Conservation (phyloP, 2,329 filamentous ascomycete genomes). For the Stagonosporopsis vannaccii region DNA sequence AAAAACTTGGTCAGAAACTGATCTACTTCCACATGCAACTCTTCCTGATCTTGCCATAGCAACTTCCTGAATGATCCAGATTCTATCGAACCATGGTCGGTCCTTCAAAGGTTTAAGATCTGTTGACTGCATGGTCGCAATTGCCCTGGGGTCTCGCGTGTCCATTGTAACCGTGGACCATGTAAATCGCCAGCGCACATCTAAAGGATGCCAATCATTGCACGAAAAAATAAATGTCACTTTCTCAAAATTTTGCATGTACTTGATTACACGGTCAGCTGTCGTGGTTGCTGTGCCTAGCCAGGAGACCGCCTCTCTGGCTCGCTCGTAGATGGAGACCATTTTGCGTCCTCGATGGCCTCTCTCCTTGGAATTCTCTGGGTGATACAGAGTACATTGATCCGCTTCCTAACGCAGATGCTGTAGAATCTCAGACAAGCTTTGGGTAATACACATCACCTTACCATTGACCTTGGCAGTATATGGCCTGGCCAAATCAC, state of each 20-base stretch:
- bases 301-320: constrained; percentile 37
- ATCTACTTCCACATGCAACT: constrained; percentile 19
- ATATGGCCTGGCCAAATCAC: not conserved
- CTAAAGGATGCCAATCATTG: constrained; percentile 13
- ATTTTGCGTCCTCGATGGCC: constrained; percentile 39
- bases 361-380: constrained; percentile 29
- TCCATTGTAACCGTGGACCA: not conserved
- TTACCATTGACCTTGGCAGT: constrained; percentile 16
- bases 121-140: not conserved
- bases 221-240: constrained; percentile 4
- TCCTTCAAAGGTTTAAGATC: constrained; percentile 2
- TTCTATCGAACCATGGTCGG: constrained; percentile 27
- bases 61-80: constrained; percentile 35
- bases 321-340: constrained; percentile 31
- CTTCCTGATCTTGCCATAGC: constrained; percentile 27
- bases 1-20: constrained; percentile 22
- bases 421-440: constrained; percentile 21
- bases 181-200: constrained; percentile 15
- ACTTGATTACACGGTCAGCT: constrained; percentile 14
- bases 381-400: constrained; percentile 42
- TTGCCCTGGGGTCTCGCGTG: no score
- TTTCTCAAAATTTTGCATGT: constrained; percentile 11
- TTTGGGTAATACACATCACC: constrained; percentile 12
- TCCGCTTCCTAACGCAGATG: constrained; percentile 28
- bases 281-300: constrained; percentile 28